Base-by-base conservation (phyloP, 768 basidiomycete species). In the Pisolithus orientalis region DNA sequence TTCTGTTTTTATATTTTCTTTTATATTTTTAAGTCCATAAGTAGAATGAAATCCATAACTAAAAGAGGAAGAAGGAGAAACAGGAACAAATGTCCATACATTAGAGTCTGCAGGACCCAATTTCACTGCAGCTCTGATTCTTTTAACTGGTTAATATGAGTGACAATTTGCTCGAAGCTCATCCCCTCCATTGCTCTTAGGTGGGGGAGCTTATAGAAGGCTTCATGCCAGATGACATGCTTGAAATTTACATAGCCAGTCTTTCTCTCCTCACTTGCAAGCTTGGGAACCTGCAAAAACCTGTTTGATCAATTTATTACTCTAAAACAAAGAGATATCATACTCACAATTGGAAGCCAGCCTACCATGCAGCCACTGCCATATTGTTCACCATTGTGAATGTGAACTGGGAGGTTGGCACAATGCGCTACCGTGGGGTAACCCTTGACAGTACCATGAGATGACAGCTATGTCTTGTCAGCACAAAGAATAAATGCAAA, bases 401-500 rank as follows among this genome's bases (percentile, higher is more conserved):
- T n/a, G n/a, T n/a, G n/a, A n/a, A n/a, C n/a, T n/a, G n/a, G n/a
- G n/a, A n/a, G n/a, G n/a, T n/a, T n/a, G n/a, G 57, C 66, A 44
- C 65, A 64, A 8, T 65, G 52, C 1, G 62, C 66, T 40, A n/a
- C 57, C 4, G 73, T 67, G 0, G 70, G 72, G 50, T 75, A 70
- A 0, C 63, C 73, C 51, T 72, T 71, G 29, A 58, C 62, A 0
- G 67, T 70, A 0, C 72, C 70, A 52, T 70, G 71, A 1, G 67
- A 64, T 6, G 70, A 74, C 0, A 75, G 59, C 8, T 65, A 57
- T 1, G 68, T 67, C 46, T 75, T 75, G 56, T 75, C 72, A 9
- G 72, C 70, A 64, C 73, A 76, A 0, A 75, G 42, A 28, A 73
- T 68, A n/a, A 70, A 59, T 8, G 53, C 54, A 14, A 72, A 57